Evolutionary conservation across 495 filamentous ascomycete species (phyloP).

Genomic region (Penicillium bovifimosum): DNA sequence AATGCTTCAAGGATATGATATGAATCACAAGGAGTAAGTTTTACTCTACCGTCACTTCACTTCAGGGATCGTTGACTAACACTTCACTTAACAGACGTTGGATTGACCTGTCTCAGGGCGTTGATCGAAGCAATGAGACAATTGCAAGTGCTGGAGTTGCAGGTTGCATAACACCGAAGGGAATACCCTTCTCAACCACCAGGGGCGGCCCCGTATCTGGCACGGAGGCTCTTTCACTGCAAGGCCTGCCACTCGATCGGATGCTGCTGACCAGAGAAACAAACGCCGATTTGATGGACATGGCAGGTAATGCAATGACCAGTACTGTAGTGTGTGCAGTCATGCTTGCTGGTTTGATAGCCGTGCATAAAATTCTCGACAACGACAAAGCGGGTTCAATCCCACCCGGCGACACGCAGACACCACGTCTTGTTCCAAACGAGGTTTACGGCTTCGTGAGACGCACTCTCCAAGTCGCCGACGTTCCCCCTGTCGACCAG

Average conservation of each 20-base stretch:
- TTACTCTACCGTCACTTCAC: neutral
- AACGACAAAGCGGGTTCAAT: constrained; percentile 2
- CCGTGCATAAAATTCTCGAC: constrained; percentile 32
- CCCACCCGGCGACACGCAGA: neutral
- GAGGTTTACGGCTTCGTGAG: constrained; percentile 3
- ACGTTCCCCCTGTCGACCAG: neutral
- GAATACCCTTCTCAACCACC: constrained; percentile 57
- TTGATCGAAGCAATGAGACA: constrained; percentile 53
- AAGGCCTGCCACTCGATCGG: constrained; percentile 63
- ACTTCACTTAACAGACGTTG: constrained; percentile 36
- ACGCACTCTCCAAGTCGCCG: constrained; percentile 6
- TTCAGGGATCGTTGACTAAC: neutral
- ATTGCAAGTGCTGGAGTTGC: constrained; percentile 51
- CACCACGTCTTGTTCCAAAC: constrained; percentile 4
- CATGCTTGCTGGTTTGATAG: constrained; percentile 51
- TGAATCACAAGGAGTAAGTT: constrained; percentile 56
- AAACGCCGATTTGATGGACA: constrained; percentile 58
- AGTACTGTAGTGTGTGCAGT: constrained; percentile 65
- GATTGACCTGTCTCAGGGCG: constrained; percentile 72
- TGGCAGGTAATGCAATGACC: constrained; percentile 84
- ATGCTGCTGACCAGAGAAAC: constrained; percentile 60
- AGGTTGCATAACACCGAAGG: constrained; percentile 66
- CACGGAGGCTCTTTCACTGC: constrained; percentile 61
- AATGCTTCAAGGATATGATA: constrained; percentile 45
- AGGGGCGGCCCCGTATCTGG: constrained; percentile 60